Percentiles rank a stretch among this genome's conserved stretches.
Conservation (phyloP, 371 early-diverging fungal genomes). For the Blastocladiella emersonii region DNA sequence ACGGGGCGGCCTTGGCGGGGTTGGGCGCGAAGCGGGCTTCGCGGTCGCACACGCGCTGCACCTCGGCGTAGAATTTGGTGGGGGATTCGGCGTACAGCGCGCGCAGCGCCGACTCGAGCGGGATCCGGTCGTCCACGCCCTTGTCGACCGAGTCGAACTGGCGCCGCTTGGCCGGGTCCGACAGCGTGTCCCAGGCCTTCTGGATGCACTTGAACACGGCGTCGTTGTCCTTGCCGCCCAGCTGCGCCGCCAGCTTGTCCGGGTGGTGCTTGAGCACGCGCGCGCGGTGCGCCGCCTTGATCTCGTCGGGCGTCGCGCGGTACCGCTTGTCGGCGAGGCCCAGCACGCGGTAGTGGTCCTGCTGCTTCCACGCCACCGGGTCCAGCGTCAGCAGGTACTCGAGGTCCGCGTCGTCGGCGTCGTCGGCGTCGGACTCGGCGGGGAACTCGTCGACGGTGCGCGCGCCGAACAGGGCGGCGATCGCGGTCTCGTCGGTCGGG, state of each 20-base stretch:
- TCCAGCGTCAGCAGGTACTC: not conserved
- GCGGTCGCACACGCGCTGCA: slow-evolving; percentile 75
- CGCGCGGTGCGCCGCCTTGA: slow-evolving; percentile 56
- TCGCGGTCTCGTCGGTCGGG: not conserved
- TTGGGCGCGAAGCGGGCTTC: slow-evolving; percentile 79
- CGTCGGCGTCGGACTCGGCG: not conserved
- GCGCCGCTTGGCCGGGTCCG: slow-evolving; percentile 78
- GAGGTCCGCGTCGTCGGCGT: not conserved
- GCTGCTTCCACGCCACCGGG: slow-evolving; percentile 22
- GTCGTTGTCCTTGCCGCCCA: slow-evolving; percentile 32
- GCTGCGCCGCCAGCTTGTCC: slow-evolving; percentile 52
- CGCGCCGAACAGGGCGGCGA: not conserved
- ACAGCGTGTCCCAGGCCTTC: slow-evolving; percentile 89
- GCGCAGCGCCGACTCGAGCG: slow-evolving; percentile 10
- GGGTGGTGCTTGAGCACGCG: slow-evolving; percentile 79
- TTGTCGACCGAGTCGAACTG: slow-evolving; percentile 95
- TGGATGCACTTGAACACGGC: slow-evolving; percentile 96
- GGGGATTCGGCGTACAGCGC: slow-evolving; percentile 42
- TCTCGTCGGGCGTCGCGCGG: slow-evolving; percentile 66
- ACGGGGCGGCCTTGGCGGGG: slow-evolving; percentile 59
- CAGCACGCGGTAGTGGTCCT: slow-evolving; percentile 77
- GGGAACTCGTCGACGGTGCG: not conserved
- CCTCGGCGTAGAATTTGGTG: slow-evolving; percentile 81
- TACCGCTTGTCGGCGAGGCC: slow-evolving; percentile 68
- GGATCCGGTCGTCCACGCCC: slow-evolving; percentile 41